phyloP scores from a whole-genome alignment of 1,139 yeast genomes.

The Zygosaccharomyces pseudobailii region DNA sequence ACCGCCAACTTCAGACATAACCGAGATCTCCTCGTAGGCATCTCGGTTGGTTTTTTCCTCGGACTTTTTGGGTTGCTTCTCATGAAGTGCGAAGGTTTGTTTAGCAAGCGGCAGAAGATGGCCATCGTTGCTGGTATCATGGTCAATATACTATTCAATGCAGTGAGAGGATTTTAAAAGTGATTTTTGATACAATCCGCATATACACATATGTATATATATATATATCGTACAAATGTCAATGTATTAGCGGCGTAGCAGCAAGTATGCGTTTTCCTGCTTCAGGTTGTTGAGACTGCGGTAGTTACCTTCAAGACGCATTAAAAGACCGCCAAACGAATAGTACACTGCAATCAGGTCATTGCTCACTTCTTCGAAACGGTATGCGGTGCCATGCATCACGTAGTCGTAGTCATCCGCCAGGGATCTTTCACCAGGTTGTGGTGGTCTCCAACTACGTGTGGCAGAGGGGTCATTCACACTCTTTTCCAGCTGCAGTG shows the following conservation, averaged over 20 bases:
- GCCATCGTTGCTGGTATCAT: constrained; percentile 59
- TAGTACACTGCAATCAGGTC: constrained; percentile 81
- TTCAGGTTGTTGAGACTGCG: constrained; percentile 82
- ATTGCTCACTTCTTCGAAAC: constrained; percentile 74
- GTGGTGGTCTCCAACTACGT: constrained; percentile 85
- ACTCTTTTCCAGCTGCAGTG: constrained; percentile 53
- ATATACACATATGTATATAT: neutral
- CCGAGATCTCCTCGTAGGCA: constrained; percentile 59
- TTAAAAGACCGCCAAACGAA: constrained; percentile 90
- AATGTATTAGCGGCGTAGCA: constrained; percentile 54
- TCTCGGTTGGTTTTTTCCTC: constrained; percentile 56
- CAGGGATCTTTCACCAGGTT: constrained; percentile 72
- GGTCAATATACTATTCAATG: constrained; percentile 54
- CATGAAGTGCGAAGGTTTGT: constrained; percentile 50
- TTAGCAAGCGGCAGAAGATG: constrained; percentile 56
- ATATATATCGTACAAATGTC: neutral
- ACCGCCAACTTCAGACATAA: constrained; percentile 40
- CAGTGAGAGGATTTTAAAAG: constrained; percentile 43
- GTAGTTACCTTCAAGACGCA: constrained; percentile 94
- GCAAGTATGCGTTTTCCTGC: constrained; percentile 88
- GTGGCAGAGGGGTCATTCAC: constrained; percentile 48
- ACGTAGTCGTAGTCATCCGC: constrained; percentile 98
- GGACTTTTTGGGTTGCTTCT: constrained; percentile 60
- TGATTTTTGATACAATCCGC: neutral
- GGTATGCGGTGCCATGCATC: constrained; percentile 97